Percentiles rank a stretch among this genome's conserved stretches.
These are phyloP conservation scores for Plasmodiophora brassicae DNA, from an alignment of 208 protist genomes.

Conservation along the genomic window DNA sequence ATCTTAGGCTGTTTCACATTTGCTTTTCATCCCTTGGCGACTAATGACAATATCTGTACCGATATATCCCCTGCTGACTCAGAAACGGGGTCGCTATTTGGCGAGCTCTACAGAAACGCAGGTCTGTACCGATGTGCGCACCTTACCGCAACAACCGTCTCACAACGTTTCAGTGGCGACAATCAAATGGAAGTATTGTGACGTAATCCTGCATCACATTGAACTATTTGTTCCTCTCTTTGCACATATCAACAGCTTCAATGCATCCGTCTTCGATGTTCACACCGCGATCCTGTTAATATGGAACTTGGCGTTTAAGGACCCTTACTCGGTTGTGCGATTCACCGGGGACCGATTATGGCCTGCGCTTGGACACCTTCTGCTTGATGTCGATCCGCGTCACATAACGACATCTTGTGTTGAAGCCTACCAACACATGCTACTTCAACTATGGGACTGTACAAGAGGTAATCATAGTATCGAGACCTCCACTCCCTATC, in stretches of 20 bases:
- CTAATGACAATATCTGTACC: neutral
- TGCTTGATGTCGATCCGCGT: neutral
- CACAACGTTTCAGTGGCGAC: no score
- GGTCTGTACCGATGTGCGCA: no score
- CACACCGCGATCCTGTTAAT: no score
- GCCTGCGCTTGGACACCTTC: neutral
- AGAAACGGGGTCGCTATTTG: neutral
- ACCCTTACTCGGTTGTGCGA: no score
- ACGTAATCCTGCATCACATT: neutral
- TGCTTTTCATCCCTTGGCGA: slow-evolving; percentile 5
- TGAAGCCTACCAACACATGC: neutral
- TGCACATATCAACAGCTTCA: neutral
- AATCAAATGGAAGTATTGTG: neutral
- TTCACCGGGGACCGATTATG: no score
- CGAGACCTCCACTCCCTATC: no score
- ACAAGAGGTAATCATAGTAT: no score
- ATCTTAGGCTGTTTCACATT: neutral
- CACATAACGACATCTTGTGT: neutral
- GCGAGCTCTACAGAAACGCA: neutral
- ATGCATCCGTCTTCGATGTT: neutral
- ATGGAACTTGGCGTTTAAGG: no score
- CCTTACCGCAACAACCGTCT: no score
- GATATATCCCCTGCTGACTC: slow-evolving; percentile 5
- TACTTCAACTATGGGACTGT: neutral
- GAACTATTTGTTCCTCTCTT: neutral